phyloP scores from a whole-genome alignment of 768 basidiomycete genomes.

The Hypsizygus marmoreus region DNA sequence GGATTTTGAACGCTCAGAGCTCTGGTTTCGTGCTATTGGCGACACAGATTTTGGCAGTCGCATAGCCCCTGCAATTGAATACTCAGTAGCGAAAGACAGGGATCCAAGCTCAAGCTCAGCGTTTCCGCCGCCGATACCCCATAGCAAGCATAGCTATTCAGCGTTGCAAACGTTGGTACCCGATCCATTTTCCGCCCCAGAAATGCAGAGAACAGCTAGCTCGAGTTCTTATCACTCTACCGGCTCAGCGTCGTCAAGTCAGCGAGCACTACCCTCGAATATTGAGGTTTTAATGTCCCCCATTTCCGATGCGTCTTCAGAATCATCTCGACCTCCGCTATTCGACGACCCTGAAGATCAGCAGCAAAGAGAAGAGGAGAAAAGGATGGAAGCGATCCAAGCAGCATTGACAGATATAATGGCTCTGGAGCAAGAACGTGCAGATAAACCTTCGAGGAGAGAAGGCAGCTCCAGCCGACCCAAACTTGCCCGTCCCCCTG shows the following conservation, averaged over 20 bases:
- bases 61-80: not conserved
- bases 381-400: slow-evolving; percentile 94
- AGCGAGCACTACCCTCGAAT: slow-evolving; percentile 46
- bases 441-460: slow-evolving; percentile 12
- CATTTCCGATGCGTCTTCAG: slow-evolving; percentile 48
- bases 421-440: slow-evolving; percentile 67
- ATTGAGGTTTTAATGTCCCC: slow-evolving; percentile 87
- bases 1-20: slow-evolving; percentile 82
- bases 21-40: slow-evolving; percentile 88
- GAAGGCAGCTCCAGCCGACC: slow-evolving; percentile 5
- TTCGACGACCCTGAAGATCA: slow-evolving; percentile 82
- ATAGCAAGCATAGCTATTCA: slow-evolving; percentile 15
- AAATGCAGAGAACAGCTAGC: slow-evolving; percentile 42
- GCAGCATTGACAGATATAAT: slow-evolving; percentile 97
- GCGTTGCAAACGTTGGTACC: slow-evolving; percentile 12
- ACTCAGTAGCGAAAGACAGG: slow-evolving; percentile 7
- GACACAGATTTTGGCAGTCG: slow-evolving; percentile 53
- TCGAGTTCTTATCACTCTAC: slow-evolving; percentile 39
- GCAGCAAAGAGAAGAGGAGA: slow-evolving; percentile 68
- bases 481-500: slow-evolving; percentile 2
- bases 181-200: slow-evolving; percentile 39
- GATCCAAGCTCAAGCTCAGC: not conserved
- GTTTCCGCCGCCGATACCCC: slow-evolving; percentile 10
- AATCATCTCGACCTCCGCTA: slow-evolving; percentile 68
- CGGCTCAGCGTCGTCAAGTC: slow-evolving; percentile 23